Evolutionary conservation across 2,329 filamentous ascomycete genomes (phyloP).

Genomic region (Triangularia verruculosa): DNA sequence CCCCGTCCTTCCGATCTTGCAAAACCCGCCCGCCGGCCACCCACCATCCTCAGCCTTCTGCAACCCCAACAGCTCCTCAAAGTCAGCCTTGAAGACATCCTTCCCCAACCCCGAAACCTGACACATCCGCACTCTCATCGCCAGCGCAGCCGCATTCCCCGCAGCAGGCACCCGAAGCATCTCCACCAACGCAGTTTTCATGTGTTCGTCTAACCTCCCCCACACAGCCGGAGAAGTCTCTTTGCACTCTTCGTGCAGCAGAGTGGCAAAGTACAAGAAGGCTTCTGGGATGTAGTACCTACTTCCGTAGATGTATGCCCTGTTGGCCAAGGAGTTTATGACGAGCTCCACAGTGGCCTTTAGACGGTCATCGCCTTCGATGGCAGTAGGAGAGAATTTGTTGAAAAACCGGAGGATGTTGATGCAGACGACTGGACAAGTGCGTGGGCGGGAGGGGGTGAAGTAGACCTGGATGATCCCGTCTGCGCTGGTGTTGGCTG

Average conservation of each 20-base stretch:
- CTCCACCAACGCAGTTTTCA: constrained; percentile 1
- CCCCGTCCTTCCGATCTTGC: neutral
- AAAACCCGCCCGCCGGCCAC: constrained; percentile 10
- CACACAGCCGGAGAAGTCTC: neutral
- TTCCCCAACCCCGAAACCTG: neutral
- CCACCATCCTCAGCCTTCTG: constrained; percentile 11
- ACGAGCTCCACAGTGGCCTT: neutral
- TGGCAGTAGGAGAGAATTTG: neutral
- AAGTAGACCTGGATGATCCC: constrained; percentile 10
- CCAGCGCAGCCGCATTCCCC: constrained; percentile 1
- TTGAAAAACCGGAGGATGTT: constrained; percentile 13
- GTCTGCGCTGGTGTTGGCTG: constrained; percentile 2
- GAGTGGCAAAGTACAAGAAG: neutral
- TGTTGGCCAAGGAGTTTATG: neutral
- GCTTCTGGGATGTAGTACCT: neutral
- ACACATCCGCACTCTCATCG: constrained; percentile 7
- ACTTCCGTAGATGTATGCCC: neutral
- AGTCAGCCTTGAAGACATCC: neutral
- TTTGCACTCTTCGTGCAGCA: neutral
- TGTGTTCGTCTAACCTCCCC: neutral
- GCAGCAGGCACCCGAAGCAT: neutral
- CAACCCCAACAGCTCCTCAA: constrained; percentile 7
- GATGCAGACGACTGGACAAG: constrained; percentile 1
- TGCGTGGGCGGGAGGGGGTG: neutral
- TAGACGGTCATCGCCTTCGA: neutral